Percentiles rank a stretch among this genome's conserved stretches.
Evolutionary conservation across 805 yeast species (phyloP).

Genomic region (Lachancea sp.): DNA sequence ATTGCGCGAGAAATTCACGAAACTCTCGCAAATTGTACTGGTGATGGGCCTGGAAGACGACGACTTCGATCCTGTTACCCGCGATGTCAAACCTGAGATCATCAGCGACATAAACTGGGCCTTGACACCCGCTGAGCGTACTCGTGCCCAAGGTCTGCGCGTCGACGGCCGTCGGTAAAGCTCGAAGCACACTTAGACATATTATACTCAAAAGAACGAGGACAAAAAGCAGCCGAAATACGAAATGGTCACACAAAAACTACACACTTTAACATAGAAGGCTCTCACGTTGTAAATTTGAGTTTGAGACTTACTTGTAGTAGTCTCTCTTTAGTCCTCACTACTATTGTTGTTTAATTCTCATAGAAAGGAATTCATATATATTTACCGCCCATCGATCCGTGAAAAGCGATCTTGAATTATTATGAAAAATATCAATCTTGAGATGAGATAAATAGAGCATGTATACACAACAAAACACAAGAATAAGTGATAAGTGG

Average conservation of each 20-base stretch:
- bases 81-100: constrained; percentile 37
- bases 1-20: constrained; percentile 68
- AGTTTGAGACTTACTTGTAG: no score
- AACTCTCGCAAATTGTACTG: constrained; percentile 79
- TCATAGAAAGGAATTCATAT: not conserved
- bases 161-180: constrained; percentile 31
- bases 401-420: not conserved
- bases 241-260: not conserved
- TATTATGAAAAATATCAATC: not conserved
- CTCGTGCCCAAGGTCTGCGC: constrained; percentile 52
- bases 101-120: constrained; percentile 54
- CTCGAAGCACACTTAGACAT: no score
- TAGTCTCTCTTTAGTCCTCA: no score
- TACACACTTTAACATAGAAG: no score
- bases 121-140: constrained; percentile 68
- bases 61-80: constrained; percentile 33
- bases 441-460: not conserved
- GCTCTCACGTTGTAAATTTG: no score
- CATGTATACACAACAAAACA: not conserved
- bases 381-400: not conserved
- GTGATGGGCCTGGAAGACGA: constrained; percentile 77
- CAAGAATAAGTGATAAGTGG: not conserved
- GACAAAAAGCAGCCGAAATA: not conserved
- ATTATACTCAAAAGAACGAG: no score
- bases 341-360: no score